Evolutionary conservation across 345 rosid genomes (phyloP).

Genomic region (Euclidium syriacum): DNA sequence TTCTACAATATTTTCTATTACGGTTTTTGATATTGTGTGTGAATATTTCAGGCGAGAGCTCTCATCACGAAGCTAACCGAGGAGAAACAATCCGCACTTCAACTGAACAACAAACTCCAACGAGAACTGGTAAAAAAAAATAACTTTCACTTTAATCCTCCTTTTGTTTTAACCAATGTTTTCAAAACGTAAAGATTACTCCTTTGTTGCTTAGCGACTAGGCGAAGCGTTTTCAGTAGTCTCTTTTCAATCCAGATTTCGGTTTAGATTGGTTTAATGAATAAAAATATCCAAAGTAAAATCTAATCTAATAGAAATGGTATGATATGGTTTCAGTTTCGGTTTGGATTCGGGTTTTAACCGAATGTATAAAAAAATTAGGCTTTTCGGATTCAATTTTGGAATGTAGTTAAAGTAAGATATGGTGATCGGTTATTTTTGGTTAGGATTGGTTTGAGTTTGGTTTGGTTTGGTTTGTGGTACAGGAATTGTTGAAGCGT

Average conservation of each 20-base stretch:
- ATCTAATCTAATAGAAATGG: too few species aligned
- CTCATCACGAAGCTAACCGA: conserved; percentile 56
- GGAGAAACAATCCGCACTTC: conserved; percentile 50
- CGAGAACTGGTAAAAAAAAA: conserved; percentile 69
- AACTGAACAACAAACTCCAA: conserved; percentile 52
- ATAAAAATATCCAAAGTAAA: too few species aligned
- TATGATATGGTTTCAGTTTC: too few species aligned
- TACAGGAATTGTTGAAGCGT: conserved; percentile 62
- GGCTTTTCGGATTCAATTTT: too few species aligned
- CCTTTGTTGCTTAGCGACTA: background rate
- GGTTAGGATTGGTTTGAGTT: too few species aligned
- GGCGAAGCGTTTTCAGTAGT: background rate
- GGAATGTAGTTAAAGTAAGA: too few species aligned
- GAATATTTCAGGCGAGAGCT: conserved; percentile 45
- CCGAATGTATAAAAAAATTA: too few species aligned
- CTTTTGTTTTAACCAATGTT: background rate
- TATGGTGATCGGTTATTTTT: too few species aligned
- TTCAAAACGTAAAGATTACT: background rate
- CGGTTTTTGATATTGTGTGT: background rate
- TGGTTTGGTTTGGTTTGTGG: background rate
- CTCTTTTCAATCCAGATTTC: too few species aligned
- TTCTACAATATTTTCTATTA: background rate
- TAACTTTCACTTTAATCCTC: background rate
- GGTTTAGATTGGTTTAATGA: too few species aligned
- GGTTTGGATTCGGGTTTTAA: too few species aligned